Percentiles rank a stretch among this genome's conserved stretches.
Evolutionary conservation across 306 rosid species (phyloP).

Genomic region (Vigna nakashimae): DNA sequence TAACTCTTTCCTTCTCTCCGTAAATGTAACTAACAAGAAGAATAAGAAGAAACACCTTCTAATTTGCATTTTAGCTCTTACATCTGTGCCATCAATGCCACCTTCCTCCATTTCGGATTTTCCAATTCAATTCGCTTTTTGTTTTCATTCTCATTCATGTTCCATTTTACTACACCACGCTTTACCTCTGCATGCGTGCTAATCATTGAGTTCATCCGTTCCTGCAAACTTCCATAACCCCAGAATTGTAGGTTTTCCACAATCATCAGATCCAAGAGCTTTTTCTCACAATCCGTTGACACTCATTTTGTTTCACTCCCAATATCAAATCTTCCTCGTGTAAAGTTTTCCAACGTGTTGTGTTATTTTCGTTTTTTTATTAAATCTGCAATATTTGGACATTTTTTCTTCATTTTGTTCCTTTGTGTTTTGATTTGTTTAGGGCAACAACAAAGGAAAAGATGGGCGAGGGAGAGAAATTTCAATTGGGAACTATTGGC

Average conservation of each 20-base stretch:
- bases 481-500: conserved; percentile 81
- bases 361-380: conserved; percentile 17
- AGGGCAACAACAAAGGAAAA: conserved; percentile 43
- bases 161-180: background rate
- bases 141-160: background rate
- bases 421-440: background rate
- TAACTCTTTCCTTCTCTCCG: background rate
- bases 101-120: conserved; percentile 1
- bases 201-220: conserved; percentile 17
- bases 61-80: conserved; percentile 28
- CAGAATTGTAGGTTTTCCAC: background rate
- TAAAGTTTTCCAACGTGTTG: conserved; percentile 23
- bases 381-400: background rate
- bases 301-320: conserved; percentile 6
- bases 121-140: background rate
- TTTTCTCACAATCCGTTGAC: conserved; percentile 8
- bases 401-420: background rate
- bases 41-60: background rate
- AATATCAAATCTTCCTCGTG: conserved; percentile 14
- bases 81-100: conserved; percentile 11
- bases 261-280: conserved; percentile 26
- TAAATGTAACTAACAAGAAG: background rate
- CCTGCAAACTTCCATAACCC: conserved; percentile 10
- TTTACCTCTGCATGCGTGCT: conserved; percentile 18
- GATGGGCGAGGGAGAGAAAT: conserved; percentile 77